phyloP scores from a whole-genome alignment of 345 rosid species.

The Punica granatum region DNA sequence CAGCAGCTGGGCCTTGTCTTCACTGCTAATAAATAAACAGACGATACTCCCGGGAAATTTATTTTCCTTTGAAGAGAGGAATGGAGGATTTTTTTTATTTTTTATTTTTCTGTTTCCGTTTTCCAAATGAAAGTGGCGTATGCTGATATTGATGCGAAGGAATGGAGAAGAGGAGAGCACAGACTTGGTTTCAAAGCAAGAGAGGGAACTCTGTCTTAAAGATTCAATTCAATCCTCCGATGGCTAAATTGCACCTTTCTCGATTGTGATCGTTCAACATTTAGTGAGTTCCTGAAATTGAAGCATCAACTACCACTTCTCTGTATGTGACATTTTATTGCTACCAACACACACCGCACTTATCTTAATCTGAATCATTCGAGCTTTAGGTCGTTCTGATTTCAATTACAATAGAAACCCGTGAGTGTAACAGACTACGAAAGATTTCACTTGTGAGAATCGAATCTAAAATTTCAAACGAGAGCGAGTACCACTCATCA shows the following conservation, averaged over 20 bases:
- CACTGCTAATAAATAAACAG: neutral
- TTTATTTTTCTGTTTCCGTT: neutral
- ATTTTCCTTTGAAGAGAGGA: neutral
- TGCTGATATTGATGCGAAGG: too few species aligned
- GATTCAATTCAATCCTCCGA: neutral
- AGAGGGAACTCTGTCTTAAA: neutral
- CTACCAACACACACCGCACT: neutral
- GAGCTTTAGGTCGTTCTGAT: neutral
- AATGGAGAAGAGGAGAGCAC: too few species aligned
- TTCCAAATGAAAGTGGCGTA: neutral
- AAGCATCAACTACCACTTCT: neutral
- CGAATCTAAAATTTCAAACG: too few species aligned
- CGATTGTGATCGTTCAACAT: constrained; percentile 5
- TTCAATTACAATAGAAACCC: too few species aligned
- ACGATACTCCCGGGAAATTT: neutral
- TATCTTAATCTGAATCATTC: neutral
- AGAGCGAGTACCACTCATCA: too few species aligned
- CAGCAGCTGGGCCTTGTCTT: too few species aligned
- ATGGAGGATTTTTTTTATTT: neutral
- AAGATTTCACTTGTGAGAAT: too few species aligned
- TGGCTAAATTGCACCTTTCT: constrained; percentile 1
- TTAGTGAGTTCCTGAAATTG: neutral
- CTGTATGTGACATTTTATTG: neutral
- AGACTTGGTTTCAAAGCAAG: neutral
- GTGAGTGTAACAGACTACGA: too few species aligned